Conservation (phyloP, 2,329 filamentous ascomycete species). For the Aureobasidium zeae region DNA sequence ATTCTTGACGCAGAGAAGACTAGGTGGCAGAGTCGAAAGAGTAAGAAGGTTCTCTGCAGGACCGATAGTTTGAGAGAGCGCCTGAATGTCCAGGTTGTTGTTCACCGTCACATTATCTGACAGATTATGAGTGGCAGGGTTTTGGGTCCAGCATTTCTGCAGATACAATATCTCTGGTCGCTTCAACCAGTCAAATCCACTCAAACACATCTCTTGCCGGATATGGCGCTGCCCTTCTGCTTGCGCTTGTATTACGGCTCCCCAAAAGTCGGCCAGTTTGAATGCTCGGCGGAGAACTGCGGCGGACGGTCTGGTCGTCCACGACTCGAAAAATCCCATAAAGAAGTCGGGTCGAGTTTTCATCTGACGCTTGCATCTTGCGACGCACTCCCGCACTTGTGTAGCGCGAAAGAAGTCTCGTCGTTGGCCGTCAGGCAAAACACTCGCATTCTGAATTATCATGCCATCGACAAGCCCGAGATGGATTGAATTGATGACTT, state of each 20-base stretch:
- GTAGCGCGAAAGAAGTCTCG: slow-evolving; percentile 17
- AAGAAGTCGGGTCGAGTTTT: slow-evolving; percentile 17
- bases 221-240: slow-evolving; percentile 7
- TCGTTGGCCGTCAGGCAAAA: slow-evolving; percentile 15
- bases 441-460: slow-evolving; percentile 17
- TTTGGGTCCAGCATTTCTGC: slow-evolving; percentile 17
- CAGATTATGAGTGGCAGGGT: neutral
- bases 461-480: slow-evolving; percentile 17
- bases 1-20: slow-evolving; percentile 5
- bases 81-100: slow-evolving; percentile 9
- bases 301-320: slow-evolving; percentile 16
- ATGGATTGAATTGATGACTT: slow-evolving; percentile 14
- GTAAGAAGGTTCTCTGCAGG: slow-evolving; percentile 15
- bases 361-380: slow-evolving; percentile 18
- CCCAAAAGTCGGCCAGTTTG: slow-evolving; percentile 20
- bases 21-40: slow-evolving; percentile 4
- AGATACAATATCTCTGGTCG: slow-evolving; percentile 17
- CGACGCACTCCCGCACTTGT: slow-evolving; percentile 17
- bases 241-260: slow-evolving; percentile 15
- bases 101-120: neutral
- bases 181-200: slow-evolving; percentile 19
- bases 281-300: slow-evolving; percentile 16
- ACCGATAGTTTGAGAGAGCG: slow-evolving; percentile 14
- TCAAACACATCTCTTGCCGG: slow-evolving; percentile 18
- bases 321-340: slow-evolving; percentile 18